Conservation (phyloP, 2,329 filamentous ascomycete species). For the Aspergillus tubingensis region DNA sequence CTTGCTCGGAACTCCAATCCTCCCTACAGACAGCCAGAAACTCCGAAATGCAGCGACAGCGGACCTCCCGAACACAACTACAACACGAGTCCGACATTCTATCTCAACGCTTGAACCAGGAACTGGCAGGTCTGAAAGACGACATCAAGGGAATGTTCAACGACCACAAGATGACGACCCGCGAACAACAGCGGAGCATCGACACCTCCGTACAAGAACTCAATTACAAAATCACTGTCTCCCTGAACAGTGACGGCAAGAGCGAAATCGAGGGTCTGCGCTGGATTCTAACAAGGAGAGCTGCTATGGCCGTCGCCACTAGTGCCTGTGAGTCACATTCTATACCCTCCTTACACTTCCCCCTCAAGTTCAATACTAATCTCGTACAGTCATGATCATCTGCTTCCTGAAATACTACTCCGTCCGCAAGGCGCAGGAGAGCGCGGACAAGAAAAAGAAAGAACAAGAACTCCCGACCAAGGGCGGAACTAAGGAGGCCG, state of each 20-base stretch:
- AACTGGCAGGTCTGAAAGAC: slow-evolving; percentile 78
- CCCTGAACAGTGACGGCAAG: slow-evolving; percentile 84
- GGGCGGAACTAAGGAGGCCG: slow-evolving; percentile 30
- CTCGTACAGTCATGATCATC: slow-evolving; percentile 48
- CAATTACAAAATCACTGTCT: slow-evolving; percentile 93
- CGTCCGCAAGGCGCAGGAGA: slow-evolving; percentile 39
- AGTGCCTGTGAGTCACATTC: slow-evolving; percentile 49
- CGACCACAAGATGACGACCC: slow-evolving; percentile 87
- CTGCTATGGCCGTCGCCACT: slow-evolving; percentile 59
- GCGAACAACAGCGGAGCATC: slow-evolving; percentile 81
- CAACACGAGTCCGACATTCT: slow-evolving; percentile 96
- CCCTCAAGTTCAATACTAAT: slow-evolving; percentile 14
- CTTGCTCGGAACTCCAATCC: slow-evolving; percentile 85
- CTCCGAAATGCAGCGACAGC: slow-evolving; percentile 75
- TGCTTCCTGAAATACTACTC: slow-evolving; percentile 50
- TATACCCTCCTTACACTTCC: not conserved
- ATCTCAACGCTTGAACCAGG: slow-evolving; percentile 79
- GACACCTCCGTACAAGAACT: slow-evolving; percentile 91
- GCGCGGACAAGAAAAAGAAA: slow-evolving; percentile 32
- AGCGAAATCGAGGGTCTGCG: slow-evolving; percentile 88
- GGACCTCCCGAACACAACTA: slow-evolving; percentile 78
- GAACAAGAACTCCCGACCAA: slow-evolving; percentile 34
- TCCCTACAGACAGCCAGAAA: slow-evolving; percentile 80
- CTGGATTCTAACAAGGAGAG: slow-evolving; percentile 75
- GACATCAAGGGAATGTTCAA: slow-evolving; percentile 96